Percentiles rank a stretch among this genome's conserved stretches.
Evolutionary conservation across 2,329 filamentous ascomycete genomes (phyloP).

Genomic region (Sphaerulina musiva): DNA sequence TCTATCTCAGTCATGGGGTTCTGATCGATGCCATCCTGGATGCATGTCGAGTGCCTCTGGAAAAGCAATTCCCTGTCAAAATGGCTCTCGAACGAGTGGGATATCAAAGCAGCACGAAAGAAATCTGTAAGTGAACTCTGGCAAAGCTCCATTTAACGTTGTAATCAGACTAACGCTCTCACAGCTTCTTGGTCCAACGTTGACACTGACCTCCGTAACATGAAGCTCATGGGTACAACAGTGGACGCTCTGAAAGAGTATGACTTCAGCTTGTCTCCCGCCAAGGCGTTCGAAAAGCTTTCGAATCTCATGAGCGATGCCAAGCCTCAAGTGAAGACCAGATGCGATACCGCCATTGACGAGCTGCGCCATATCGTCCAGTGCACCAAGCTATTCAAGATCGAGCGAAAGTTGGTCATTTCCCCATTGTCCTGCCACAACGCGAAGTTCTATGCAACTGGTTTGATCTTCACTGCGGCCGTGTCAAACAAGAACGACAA

Average conservation of each 20-base stretch:
- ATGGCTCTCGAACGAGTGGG: slow-evolving; percentile 83
- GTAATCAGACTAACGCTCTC: not conserved
- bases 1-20: slow-evolving; percentile 83
- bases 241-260: slow-evolving; percentile 86
- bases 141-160: not conserved
- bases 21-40: slow-evolving; percentile 84
- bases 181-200: slow-evolving; percentile 64
- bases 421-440: slow-evolving; percentile 82
- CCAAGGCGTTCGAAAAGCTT: slow-evolving; percentile 63
- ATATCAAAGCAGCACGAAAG: slow-evolving; percentile 58
- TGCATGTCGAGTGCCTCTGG: slow-evolving; percentile 69
- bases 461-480: slow-evolving; percentile 82
- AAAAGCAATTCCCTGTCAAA: slow-evolving; percentile 65
- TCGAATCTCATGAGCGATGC: slow-evolving; percentile 50
- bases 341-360: slow-evolving; percentile 42
- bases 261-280: slow-evolving; percentile 74
- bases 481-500: slow-evolving; percentile 75
- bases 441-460: slow-evolving; percentile 80
- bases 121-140: slow-evolving; percentile 25
- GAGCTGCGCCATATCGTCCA: slow-evolving; percentile 73
- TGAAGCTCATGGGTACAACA: slow-evolving; percentile 80
- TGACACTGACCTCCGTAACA: slow-evolving; percentile 69
- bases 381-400: slow-evolving; percentile 67
- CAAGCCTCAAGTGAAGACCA: slow-evolving; percentile 14
- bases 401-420: slow-evolving; percentile 73